A percentile compares a stretch with the other conserved stretches of the same genome.
These are phyloP conservation scores for Fusarium haematococcum DNA, from an alignment of 2,329 filamentous ascomycete genomes.

Conservation along the genomic window DNA sequence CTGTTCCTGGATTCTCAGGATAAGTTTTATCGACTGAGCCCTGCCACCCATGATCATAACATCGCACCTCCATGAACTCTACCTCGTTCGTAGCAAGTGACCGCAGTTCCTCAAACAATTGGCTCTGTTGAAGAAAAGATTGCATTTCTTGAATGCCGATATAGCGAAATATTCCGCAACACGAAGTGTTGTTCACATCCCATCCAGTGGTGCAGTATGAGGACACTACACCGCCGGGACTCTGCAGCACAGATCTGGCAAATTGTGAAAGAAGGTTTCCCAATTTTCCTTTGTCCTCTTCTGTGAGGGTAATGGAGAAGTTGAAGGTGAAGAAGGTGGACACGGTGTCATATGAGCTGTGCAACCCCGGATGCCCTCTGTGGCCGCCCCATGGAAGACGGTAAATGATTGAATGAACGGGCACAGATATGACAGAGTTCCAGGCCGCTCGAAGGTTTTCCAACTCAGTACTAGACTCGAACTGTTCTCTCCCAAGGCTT, in stretches of 20 bases:
- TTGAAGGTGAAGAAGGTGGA: conserved; percentile 8
- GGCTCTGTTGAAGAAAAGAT: neutral
- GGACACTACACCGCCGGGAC: conserved; percentile 8
- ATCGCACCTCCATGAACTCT: conserved; percentile 15
- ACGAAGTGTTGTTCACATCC: neutral
- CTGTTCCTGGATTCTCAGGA: neutral
- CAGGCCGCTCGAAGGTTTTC: neutral
- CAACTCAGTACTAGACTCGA: neutral
- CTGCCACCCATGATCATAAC: conserved; percentile 20
- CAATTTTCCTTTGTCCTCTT: neutral
- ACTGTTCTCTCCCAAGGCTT: neutral
- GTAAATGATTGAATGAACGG: neutral
- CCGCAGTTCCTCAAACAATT: neutral
- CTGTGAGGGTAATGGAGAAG: neutral
- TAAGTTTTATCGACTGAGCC: conserved; percentile 14
- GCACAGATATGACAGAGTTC: neutral
- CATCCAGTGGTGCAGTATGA: neutral
- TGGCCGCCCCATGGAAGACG: neutral
- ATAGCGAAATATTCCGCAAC: conserved; percentile 5
- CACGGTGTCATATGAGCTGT: neutral
- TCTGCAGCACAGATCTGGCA: neutral
- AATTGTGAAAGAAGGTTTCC: neutral
- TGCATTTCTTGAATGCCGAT: neutral
- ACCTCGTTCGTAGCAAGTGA: neutral
- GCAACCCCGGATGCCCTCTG: neutral